Evolutionary conservation across 148 eudicot species (phyloP), one percentile per base, ranked within the genome.

Genomic region (Vaccinium myrtillus): DNA sequence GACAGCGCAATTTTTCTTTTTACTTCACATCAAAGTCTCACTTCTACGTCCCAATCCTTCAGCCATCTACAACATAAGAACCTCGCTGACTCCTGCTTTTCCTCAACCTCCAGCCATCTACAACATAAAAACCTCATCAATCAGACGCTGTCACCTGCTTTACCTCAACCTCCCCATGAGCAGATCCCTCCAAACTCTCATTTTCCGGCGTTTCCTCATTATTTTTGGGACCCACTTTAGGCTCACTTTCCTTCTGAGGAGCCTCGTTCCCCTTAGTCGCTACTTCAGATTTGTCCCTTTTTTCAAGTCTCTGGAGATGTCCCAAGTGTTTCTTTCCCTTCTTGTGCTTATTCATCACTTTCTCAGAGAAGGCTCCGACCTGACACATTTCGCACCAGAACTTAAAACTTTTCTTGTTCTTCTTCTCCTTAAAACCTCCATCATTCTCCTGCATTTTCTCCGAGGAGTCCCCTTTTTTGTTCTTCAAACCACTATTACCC

Each of bases 361-460:
- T 85, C 90, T 78, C 73, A 43, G 90, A 76, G 53, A 43, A 54
- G 55, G 91, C 85, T 74, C 93, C 94, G 43, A 82, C 86, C 77
- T 87, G 23, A 73, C 98, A 94, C 70, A 90, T 55, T 73, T 85
- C 91, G 63, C 96, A 94, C 88, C 91, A 91, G 69, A 86, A 90
- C 77, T 32, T 87, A 21, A 81, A 87, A 39, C 80, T 65, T 25
- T 65, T n/a, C 30, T 65, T 65, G 30, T n/a, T 23, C 70, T 65
- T 86, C 61, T 76, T 85, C 56, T 77, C 83, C n/a, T 85, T 79
- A 1, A 4, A 39, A 5, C n/a, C 81, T 54, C 49, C 50, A 30
- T 4, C 56, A 15, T 55, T 79, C 27, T 69, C 36, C 32, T 19
- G 49, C 59, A 63, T 55, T 80, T 54, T 75, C 23, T 32, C 56